phyloP scores from a whole-genome alignment of 2,329 filamentous ascomycete genomes.

The Cercospora janseana region DNA sequence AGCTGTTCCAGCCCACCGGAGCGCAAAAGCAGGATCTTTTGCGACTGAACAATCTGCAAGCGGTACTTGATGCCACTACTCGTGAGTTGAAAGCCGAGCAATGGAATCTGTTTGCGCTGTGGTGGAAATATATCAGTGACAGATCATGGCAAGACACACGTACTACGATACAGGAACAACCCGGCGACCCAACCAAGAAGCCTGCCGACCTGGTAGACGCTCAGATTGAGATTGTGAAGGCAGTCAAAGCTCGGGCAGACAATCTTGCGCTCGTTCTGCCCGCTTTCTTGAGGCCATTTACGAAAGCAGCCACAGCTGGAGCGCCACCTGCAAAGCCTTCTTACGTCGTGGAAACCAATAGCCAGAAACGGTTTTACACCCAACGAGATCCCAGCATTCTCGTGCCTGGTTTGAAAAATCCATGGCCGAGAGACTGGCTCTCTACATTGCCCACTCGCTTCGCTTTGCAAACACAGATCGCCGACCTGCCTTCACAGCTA shows the following conservation, averaged over 20 bases:
- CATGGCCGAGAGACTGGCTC: slow-evolving; percentile 14
- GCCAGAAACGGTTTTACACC: slow-evolving; percentile 2
- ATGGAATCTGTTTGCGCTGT: slow-evolving; percentile 11
- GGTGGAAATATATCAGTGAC: slow-evolving; percentile 11
- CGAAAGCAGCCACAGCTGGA: background rate
- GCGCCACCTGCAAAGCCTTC: background rate
- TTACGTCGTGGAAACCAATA: slow-evolving; percentile 3
- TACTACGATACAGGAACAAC: background rate
- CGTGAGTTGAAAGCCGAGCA: background rate
- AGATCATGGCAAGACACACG: background rate
- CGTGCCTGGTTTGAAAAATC: slow-evolving; percentile 2
- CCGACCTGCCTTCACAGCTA: background rate
- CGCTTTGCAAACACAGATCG: background rate
- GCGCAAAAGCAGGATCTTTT: background rate
- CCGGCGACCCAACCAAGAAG: background rate
- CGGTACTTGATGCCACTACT: background rate
- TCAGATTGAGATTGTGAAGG: background rate
- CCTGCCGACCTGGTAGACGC: background rate
- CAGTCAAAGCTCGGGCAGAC: background rate
- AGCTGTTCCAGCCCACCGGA: background rate
- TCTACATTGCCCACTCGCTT: background rate
- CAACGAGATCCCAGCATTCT: slow-evolving; percentile 8
- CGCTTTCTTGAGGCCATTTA: background rate
- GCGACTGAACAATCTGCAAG: background rate
- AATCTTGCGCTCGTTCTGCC: background rate